These are phyloP conservation scores for Scorias spongiosa DNA, from an alignment of 2,329 filamentous ascomycete species.

Conservation along the genomic window DNA sequence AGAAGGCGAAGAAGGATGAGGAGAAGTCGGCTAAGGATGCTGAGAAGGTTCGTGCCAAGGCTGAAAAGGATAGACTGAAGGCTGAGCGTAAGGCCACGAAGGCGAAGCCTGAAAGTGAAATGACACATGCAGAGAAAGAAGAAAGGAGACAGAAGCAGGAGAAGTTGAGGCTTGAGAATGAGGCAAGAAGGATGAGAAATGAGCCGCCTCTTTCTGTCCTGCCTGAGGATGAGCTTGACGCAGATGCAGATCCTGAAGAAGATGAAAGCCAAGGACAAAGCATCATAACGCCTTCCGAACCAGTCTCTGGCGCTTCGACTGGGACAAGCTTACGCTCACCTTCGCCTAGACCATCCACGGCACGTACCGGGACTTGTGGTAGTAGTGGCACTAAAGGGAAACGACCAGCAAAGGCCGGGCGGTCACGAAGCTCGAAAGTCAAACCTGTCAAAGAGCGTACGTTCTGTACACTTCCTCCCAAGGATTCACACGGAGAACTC, in stretches of 20 bases:
- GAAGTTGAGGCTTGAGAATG: constrained; percentile 17
- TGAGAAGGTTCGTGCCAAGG: constrained; percentile 23
- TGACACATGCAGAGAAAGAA: constrained; percentile 16
- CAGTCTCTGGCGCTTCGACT: neutral
- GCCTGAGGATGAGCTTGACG: neutral
- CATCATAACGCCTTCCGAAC: neutral
- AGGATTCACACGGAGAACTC: constrained; percentile 37
- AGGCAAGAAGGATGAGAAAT: constrained; percentile 15
- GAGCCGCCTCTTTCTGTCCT: constrained; percentile 7
- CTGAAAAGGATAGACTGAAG: constrained; percentile 13
- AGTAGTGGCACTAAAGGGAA: neutral
- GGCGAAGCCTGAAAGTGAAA: constrained; percentile 10
- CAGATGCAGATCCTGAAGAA: neutral
- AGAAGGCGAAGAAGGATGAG: constrained; percentile 17
- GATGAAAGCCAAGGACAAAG: neutral
- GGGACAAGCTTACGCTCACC: neutral
- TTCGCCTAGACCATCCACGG: neutral
- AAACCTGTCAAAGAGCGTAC: constrained; percentile 45
- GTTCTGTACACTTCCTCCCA: constrained; percentile 61
- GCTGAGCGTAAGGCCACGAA: constrained; percentile 4
- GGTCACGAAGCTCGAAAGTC: constrained; percentile 7
- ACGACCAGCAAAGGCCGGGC: neutral
- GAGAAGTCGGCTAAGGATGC: constrained; percentile 19
- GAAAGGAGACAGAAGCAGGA: constrained; percentile 15
- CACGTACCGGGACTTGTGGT: neutral